Conservation (phyloP, 2,329 filamentous ascomycete genomes). For the Pseudogymnoascus verrucosus region DNA sequence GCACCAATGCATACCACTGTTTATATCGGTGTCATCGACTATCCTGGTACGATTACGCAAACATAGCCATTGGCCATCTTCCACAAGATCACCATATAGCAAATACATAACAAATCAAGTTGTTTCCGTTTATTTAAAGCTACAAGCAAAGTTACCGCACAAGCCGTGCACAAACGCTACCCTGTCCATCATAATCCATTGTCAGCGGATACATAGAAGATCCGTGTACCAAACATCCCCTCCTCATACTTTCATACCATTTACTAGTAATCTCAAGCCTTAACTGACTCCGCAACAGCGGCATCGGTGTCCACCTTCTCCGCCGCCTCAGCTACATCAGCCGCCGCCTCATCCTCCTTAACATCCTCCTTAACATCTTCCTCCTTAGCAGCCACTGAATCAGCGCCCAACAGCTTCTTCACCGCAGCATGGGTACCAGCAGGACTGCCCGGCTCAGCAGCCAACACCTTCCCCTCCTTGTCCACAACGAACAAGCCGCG, state of each 20-base stretch:
- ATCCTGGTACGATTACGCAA: neutral
- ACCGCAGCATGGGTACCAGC: conserved; percentile 70
- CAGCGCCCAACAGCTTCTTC: conserved; percentile 55
- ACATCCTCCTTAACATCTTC: neutral
- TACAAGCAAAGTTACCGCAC: neutral
- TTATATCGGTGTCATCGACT: neutral
- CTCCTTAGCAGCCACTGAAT: conserved; percentile 21
- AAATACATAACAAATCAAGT: neutral
- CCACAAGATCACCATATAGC: neutral
- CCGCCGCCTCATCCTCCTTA: neutral
- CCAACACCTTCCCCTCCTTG: conserved; percentile 73
- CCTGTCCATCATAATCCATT: neutral
- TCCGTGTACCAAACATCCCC: neutral
- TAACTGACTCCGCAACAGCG: neutral
- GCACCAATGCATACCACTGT: neutral
- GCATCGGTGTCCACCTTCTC: conserved; percentile 26
- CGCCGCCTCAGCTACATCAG: conserved; percentile 37
- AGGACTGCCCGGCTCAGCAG: conserved; percentile 67
- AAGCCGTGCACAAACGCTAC: neutral
- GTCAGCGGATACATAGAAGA: neutral
- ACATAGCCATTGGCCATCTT: neutral
- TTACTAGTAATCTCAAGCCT: neutral
- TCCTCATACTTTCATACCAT: neutral
- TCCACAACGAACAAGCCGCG: conserved; percentile 84
- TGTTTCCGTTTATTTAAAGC: neutral